Evolutionary conservation across 148 eudicot genomes (phyloP).

Genomic region (Pouteria glomerata): DNA sequence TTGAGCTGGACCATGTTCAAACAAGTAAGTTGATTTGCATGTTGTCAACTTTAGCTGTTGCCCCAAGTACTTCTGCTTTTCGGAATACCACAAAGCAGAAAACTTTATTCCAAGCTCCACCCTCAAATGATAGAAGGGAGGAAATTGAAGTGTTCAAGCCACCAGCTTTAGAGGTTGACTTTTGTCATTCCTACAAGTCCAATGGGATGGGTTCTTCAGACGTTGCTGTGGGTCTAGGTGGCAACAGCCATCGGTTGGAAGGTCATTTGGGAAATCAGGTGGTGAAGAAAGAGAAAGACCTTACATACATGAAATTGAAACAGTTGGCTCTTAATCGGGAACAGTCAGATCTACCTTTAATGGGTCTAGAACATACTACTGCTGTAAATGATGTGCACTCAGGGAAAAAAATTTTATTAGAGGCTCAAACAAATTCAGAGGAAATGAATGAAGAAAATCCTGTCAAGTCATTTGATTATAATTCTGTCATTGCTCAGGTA

Average conservation of each 20-base stretch:
- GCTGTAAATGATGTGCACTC: slow-evolving; percentile 17
- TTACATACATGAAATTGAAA: slow-evolving; percentile 41
- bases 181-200: slow-evolving; percentile 2
- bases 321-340: slow-evolving; percentile 37
- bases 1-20: slow-evolving; percentile 81
- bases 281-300: slow-evolving; percentile 30
- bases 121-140: slow-evolving; percentile 15
- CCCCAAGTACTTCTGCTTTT: slow-evolving; percentile 31
- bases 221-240: slow-evolving; percentile 19
- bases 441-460: slow-evolving; percentile 25
- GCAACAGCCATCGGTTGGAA: slow-evolving; percentile 18
- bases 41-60: slow-evolving; percentile 39
- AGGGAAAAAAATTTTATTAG: slow-evolving; percentile 12
- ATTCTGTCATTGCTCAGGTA: slow-evolving; percentile 41
- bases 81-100: slow-evolving; percentile 24
- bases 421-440: slow-evolving; percentile 17
- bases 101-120: slow-evolving; percentile 14
- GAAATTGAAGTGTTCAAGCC: slow-evolving; percentile 21
- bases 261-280: slow-evolving; percentile 17
- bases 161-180: slow-evolving; percentile 11
- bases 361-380: slow-evolving; percentile 17
- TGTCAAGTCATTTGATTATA: slow-evolving; percentile 24
- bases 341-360: slow-evolving; percentile 13
- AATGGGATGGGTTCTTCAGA: slow-evolving; percentile 18
- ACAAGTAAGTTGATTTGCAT: slow-evolving; percentile 43